Evolutionary conservation across 2,329 filamentous ascomycete genomes (phyloP).

Genomic region (Penicillium italicum): DNA sequence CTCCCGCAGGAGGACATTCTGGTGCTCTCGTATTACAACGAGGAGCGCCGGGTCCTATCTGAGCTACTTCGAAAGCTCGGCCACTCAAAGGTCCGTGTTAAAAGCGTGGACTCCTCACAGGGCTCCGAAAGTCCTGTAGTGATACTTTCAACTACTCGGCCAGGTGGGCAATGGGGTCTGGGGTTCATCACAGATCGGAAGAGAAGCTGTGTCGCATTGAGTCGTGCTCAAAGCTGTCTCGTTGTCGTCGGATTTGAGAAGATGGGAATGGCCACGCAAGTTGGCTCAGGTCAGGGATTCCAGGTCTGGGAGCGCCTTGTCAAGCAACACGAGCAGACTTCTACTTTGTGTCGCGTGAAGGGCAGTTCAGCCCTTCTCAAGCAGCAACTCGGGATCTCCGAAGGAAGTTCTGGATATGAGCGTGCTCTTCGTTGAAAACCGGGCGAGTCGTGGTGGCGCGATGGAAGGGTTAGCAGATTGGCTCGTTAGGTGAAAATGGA

Average conservation of each 20-base stretch:
- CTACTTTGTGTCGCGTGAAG: background rate
- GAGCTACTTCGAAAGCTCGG: background rate
- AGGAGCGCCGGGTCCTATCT: background rate
- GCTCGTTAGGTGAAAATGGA: background rate
- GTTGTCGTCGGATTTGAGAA: too few species aligned
- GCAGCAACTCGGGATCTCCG: background rate
- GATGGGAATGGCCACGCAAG: too few species aligned
- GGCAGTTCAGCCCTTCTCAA: background rate
- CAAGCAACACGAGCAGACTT: background rate
- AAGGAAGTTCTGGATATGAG: background rate
- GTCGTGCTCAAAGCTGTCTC: too few species aligned
- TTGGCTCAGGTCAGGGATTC: too few species aligned
- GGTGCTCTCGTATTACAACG: background rate
- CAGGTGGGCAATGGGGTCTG: too few species aligned
- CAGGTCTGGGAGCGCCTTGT: background rate
- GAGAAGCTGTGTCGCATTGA: too few species aligned
- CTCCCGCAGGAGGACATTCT: background rate
- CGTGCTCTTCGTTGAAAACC: background rate
- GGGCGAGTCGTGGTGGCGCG: background rate
- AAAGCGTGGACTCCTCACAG: background rate
- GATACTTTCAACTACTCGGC: too few species aligned
- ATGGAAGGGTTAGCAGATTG: background rate
- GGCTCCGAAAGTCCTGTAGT: background rate
- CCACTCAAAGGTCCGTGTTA: background rate
- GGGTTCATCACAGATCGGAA: too few species aligned